Conservation (phyloP, 495 filamentous ascomycete species). For the Penicillium atrosanguineum region DNA sequence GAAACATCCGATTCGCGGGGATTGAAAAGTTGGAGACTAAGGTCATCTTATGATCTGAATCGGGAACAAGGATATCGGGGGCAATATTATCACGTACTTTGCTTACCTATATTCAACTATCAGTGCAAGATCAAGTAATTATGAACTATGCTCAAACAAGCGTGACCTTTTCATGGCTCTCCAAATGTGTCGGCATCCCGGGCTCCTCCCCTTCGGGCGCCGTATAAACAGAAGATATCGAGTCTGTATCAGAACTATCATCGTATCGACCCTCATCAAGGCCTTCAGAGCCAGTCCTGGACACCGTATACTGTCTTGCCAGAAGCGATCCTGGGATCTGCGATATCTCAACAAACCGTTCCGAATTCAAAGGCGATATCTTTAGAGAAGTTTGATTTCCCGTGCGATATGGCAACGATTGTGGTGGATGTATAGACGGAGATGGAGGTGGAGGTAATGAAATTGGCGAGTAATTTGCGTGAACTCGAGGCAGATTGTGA, state of each 20-base stretch:
- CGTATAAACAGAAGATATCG: slow-evolving; percentile 24
- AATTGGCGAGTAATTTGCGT: background rate
- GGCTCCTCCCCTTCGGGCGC: slow-evolving; percentile 11
- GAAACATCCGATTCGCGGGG: no score
- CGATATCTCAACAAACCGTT: background rate
- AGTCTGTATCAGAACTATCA: slow-evolving; percentile 13
- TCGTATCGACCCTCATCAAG: background rate
- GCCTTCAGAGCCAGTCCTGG: background rate
- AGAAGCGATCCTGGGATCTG: slow-evolving; percentile 2
- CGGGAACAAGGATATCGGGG: no score
- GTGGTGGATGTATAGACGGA: background rate
- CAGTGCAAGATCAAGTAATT: no score
- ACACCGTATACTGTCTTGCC: background rate
- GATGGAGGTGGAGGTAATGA: background rate
- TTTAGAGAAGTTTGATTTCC: background rate
- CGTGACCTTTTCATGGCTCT: background rate
- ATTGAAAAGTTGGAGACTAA: no score
- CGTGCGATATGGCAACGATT: background rate
- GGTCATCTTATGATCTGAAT: no score
- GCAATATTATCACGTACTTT: no score
- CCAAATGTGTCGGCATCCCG: background rate
- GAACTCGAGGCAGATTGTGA: background rate
- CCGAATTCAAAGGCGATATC: background rate
- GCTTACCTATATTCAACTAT: no score
- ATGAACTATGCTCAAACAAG: background rate